Evolutionary conservation across 2,329 filamentous ascomycete species (phyloP).

Genomic region (Colletotrichum tabaci): DNA sequence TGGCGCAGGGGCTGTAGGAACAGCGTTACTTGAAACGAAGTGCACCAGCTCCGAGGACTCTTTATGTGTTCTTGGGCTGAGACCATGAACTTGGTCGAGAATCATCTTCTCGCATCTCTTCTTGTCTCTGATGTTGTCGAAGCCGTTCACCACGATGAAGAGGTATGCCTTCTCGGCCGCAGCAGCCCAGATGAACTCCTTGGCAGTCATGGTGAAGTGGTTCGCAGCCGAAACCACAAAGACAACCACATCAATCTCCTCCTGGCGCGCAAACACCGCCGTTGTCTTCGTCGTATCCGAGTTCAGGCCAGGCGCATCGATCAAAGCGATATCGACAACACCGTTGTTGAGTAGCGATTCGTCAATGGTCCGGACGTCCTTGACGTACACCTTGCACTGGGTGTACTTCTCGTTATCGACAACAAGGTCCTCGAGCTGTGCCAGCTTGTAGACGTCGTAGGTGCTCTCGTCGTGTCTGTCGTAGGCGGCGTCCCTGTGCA

Average conservation of each 20-base stretch:
- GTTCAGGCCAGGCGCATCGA: conserved; percentile 96
- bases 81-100: conserved; percentile 85
- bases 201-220: conserved; percentile 97
- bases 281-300: conserved; percentile 97
- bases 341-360: conserved; percentile 97
- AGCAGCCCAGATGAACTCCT: conserved; percentile 96
- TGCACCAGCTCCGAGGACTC: conserved; percentile 94
- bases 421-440: conserved; percentile 89
- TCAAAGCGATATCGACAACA: conserved; percentile 96
- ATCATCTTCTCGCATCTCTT: conserved; percentile 93
- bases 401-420: conserved; percentile 89
- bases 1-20: conserved; percentile 78
- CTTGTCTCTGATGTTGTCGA: conserved; percentile 94
- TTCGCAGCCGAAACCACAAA: conserved; percentile 98
- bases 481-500: conserved; percentile 85
- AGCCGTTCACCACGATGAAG: conserved; percentile 97
- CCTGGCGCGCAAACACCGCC: conserved; percentile 95
- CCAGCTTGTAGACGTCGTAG: conserved; percentile 87
- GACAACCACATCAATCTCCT: conserved; percentile 98
- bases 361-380: conserved; percentile 89
- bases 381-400: conserved; percentile 97
- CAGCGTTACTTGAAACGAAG: conserved; percentile 97
- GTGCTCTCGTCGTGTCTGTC: conserved; percentile 93
- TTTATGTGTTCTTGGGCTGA: conserved; percentile 95
- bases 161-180: conserved; percentile 98